These are phyloP conservation scores for Vanilla planifolia DNA, from an alignment of 106 monocot species.

Conservation along the genomic window DNA sequence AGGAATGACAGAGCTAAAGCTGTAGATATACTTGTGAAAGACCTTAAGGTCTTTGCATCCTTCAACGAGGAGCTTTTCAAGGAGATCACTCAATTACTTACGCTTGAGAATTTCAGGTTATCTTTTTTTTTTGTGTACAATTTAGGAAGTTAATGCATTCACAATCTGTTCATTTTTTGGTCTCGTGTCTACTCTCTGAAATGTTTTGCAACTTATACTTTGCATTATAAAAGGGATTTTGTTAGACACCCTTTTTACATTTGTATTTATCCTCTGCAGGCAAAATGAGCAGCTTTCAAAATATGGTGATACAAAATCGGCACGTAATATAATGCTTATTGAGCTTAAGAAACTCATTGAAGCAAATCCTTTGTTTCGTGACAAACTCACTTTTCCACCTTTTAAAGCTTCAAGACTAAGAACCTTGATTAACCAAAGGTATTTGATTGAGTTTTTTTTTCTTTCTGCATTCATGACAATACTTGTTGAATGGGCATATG, in stretches of 20 bases:
- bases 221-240: too few relatives aligned
- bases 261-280: conserved; percentile 27
- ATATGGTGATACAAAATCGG: conserved; percentile 92
- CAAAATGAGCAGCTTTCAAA: conserved; percentile 96
- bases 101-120: conserved; percentile 90
- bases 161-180: neutral
- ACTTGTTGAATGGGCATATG: neutral
- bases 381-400: conserved; percentile 74
- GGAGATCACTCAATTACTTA: conserved; percentile 89
- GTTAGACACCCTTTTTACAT: too few relatives aligned
- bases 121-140: neutral
- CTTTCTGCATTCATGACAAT: too few relatives aligned
- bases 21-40: conserved; percentile 90
- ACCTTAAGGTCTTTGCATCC: conserved; percentile 86
- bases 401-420: conserved; percentile 90
- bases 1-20: conserved; percentile 88
- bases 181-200: too few relatives aligned
- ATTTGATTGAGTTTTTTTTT: neutral
- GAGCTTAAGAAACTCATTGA: conserved; percentile 90
- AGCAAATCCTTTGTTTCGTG: conserved; percentile 83
- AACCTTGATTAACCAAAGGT: conserved; percentile 98
- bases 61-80: conserved; percentile 96
- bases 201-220: too few relatives aligned
- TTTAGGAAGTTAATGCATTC: too few relatives aligned
- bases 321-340: conserved; percentile 84